Conservation (phyloP, 2,329 filamentous ascomycete genomes). For the Sporothrix inflata region DNA sequence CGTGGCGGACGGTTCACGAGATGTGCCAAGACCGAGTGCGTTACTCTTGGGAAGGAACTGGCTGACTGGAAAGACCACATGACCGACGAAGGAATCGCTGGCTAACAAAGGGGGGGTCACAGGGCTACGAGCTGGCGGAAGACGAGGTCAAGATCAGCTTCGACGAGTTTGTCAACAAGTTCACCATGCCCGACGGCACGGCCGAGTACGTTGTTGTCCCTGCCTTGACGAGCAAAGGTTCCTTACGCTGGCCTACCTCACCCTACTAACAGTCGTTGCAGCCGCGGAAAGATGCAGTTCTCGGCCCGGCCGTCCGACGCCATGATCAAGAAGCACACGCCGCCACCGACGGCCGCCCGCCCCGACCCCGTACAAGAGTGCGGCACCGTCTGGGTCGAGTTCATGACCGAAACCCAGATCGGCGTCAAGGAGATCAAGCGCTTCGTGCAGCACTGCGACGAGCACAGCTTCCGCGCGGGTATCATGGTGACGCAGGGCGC, state of each 20-base stretch:
- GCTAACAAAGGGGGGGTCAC: slow-evolving; percentile 29
- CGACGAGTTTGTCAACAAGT: slow-evolving; percentile 76
- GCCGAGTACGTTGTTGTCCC: slow-evolving; percentile 61
- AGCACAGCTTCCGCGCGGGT: slow-evolving; percentile 83
- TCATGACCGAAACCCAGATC: slow-evolving; percentile 75
- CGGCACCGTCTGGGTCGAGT: slow-evolving; percentile 92
- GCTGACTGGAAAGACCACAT: slow-evolving; percentile 16
- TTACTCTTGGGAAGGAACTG: slow-evolving; percentile 33
- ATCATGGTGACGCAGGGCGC: slow-evolving; percentile 85
- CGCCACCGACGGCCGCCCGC: slow-evolving; percentile 68
- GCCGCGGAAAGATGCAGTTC: slow-evolving; percentile 83
- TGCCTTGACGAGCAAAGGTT: too few species aligned
- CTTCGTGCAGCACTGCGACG: slow-evolving; percentile 81
- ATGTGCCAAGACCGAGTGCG: slow-evolving; percentile 90
- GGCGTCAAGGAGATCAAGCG: slow-evolving; percentile 90
- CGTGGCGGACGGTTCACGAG: slow-evolving; percentile 90
- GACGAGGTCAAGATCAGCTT: slow-evolving; percentile 86
- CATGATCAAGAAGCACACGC: slow-evolving; percentile 85
- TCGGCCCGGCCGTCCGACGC: slow-evolving; percentile 79
- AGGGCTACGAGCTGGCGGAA: slow-evolving; percentile 93
- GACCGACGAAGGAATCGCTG: not conserved
- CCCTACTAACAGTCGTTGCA: slow-evolving; percentile 44
- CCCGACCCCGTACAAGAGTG: slow-evolving; percentile 73
- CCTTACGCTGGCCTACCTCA: slow-evolving; percentile 12
- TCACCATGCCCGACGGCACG: slow-evolving; percentile 70